phyloP scores from a whole-genome alignment of 352 stramenopile species.

The Globisporangium acanthophoron region DNA sequence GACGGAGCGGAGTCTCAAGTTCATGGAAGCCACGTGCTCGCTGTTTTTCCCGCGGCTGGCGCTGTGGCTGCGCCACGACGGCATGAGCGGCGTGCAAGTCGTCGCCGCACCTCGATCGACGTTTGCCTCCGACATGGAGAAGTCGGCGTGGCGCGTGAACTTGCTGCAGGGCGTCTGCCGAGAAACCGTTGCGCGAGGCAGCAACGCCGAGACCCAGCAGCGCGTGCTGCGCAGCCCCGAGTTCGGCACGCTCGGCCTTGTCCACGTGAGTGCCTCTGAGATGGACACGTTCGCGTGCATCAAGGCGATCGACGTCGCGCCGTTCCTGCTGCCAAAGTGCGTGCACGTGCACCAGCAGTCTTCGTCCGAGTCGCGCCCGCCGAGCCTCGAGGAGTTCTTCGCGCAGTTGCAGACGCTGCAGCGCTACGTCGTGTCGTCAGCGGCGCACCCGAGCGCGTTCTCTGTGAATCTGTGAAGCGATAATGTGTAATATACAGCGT shows the following conservation, averaged over 20 bases:
- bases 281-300: constrained; percentile 28
- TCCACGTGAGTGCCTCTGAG: constrained; percentile 30
- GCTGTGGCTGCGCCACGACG: constrained; percentile 22
- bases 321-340: constrained; percentile 40
- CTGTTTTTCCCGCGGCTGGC: constrained; percentile 51
- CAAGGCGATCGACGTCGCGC: constrained; percentile 22
- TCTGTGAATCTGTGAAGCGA: constrained; percentile 15
- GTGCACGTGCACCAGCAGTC: constrained; percentile 17
- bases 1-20: constrained; percentile 37
- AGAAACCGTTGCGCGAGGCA: constrained; percentile 16
- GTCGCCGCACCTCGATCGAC: constrained; percentile 29
- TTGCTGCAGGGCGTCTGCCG: constrained; percentile 37
- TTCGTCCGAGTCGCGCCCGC: constrained; percentile 1
- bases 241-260: constrained; percentile 32
- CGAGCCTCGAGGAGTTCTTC: constrained; percentile 55
- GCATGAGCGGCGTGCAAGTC: constrained; percentile 21
- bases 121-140: constrained; percentile 31
- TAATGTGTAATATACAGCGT: background rate
- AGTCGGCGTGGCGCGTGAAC: constrained; percentile 33
- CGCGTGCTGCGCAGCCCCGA: constrained; percentile 17
- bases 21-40: constrained; percentile 37
- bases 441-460: constrained; percentile 28
- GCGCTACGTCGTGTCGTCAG: constrained; percentile 26
- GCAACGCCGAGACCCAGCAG: constrained; percentile 4
- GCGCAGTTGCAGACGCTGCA: constrained; percentile 46